Conservation (phyloP, 352 stramenopile species). For the Phytophthora palmivora region DNA sequence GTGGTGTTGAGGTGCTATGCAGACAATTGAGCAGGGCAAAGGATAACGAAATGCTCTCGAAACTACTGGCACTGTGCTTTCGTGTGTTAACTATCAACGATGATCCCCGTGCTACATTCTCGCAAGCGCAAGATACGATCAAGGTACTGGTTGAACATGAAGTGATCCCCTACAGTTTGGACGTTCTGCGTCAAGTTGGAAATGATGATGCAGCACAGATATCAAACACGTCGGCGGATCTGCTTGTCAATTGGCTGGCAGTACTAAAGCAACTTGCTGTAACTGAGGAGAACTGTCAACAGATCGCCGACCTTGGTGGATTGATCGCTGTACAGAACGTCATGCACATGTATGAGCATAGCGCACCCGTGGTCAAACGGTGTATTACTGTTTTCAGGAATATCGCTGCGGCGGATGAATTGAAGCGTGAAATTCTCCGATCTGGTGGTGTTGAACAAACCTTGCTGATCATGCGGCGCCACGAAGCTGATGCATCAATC, state of each 20-base stretch:
- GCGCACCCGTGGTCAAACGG: slow-evolving; percentile 58
- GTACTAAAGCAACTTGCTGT: slow-evolving; percentile 83
- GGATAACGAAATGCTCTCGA: slow-evolving; percentile 48
- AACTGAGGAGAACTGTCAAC: slow-evolving; percentile 78
- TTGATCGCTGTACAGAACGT: slow-evolving; percentile 65
- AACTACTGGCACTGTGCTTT: slow-evolving; percentile 57
- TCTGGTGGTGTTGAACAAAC: slow-evolving; percentile 60
- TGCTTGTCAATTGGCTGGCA: slow-evolving; percentile 65
- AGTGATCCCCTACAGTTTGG: slow-evolving; percentile 59
- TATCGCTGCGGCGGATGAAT: slow-evolving; percentile 71
- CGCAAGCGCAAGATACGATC: slow-evolving; percentile 73
- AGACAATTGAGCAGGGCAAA: slow-evolving; percentile 38
- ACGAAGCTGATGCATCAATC: slow-evolving; percentile 57
- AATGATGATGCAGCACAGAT: slow-evolving; percentile 1
- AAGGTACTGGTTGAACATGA: slow-evolving; percentile 63
- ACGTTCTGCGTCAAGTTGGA: slow-evolving; percentile 38
- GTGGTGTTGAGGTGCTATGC: slow-evolving; percentile 52
- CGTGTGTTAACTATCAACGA: slow-evolving; percentile 78
- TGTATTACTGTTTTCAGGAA: slow-evolving; percentile 80
- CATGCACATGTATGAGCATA: slow-evolving; percentile 61
- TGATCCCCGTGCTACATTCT: slow-evolving; percentile 69
- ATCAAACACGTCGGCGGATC: slow-evolving; percentile 40
- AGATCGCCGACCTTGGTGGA: slow-evolving; percentile 65
- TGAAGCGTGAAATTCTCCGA: slow-evolving; percentile 71
- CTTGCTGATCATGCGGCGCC: slow-evolving; percentile 61